phyloP scores from a whole-genome alignment of 805 yeast genomes.

The Ogataea saltuana region DNA sequence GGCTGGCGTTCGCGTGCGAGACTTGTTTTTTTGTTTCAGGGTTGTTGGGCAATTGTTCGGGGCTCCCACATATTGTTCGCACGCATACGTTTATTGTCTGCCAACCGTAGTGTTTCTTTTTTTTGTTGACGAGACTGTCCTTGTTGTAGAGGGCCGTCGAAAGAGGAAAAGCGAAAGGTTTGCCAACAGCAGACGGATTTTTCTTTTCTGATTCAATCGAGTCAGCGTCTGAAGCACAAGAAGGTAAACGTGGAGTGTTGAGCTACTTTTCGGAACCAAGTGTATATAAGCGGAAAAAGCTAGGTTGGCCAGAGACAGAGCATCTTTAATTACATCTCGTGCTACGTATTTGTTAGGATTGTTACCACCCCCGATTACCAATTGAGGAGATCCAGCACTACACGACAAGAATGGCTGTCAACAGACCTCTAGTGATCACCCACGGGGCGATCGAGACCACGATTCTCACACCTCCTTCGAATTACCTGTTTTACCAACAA shows the following conservation, averaged over 20 bases:
- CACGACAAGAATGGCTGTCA: slow-evolving; percentile 28
- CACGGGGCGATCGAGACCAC: slow-evolving; percentile 91
- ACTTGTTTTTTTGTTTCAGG: background rate
- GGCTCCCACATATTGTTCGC: slow-evolving; percentile 1
- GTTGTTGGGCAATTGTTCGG: slow-evolving; percentile 1
- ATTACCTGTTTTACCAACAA: slow-evolving; percentile 80
- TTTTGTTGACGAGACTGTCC: slow-evolving; percentile 12
- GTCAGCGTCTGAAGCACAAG: background rate
- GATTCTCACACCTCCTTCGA: slow-evolving; percentile 78
- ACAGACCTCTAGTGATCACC: slow-evolving; percentile 77
- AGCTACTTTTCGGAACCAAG: slow-evolving; percentile 3
- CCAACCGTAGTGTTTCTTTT: slow-evolving; percentile 1
- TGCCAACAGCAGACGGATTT: slow-evolving; percentile 2
- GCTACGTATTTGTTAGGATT: slow-evolving; percentile 3
- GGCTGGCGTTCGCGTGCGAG: background rate
- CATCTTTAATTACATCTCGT: slow-evolving; percentile 1
- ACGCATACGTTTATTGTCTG: slow-evolving; percentile 1
- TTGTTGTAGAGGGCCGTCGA: slow-evolving; percentile 7
- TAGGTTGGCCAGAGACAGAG: background rate
- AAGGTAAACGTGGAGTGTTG: background rate
- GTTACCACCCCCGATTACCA: slow-evolving; percentile 5
- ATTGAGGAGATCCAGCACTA: slow-evolving; percentile 10
- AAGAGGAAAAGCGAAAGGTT: slow-evolving; percentile 2
- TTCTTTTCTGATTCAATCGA: background rate
- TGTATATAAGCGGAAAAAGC: slow-evolving; percentile 4